phyloP scores from a whole-genome alignment of 305 asterid genomes.

The Fraxinus xanthoxyloides region DNA sequence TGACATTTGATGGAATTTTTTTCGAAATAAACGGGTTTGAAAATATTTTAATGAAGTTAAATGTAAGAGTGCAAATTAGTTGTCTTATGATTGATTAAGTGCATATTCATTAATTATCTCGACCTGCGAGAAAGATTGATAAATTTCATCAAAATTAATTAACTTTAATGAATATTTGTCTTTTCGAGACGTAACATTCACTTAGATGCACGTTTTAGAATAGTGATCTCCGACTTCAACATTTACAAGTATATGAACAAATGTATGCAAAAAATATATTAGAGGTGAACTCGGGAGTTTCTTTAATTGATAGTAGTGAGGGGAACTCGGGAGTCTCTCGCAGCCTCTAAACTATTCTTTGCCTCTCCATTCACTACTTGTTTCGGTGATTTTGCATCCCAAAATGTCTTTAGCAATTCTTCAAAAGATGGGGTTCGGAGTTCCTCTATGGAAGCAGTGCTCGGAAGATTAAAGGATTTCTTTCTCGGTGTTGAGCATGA shows the following conservation, averaged over 20 bases:
- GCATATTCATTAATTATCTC: neutral
- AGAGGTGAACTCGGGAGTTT: neutral
- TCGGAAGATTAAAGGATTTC: slow-evolving; percentile 74
- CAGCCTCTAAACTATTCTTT: slow-evolving; percentile 60
- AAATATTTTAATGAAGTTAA: neutral
- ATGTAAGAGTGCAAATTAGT: neutral
- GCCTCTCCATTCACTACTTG: no score
- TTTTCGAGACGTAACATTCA: neutral
- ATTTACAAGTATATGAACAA: neutral
- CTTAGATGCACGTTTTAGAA: neutral
- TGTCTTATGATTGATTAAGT: neutral
- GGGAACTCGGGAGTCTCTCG: slow-evolving; percentile 79
- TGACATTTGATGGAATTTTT: neutral
- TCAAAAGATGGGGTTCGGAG: slow-evolving; percentile 83
- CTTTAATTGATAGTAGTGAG: slow-evolving; percentile 72
- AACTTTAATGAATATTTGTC: neutral
- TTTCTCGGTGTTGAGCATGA: slow-evolving; percentile 84
- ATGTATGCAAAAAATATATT: neutral
- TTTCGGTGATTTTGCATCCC: no score
- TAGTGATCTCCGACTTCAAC: neutral
- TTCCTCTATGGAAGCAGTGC: slow-evolving; percentile 77
- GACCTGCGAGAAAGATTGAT: neutral
- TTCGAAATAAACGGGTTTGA: neutral
- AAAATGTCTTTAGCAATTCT: slow-evolving; percentile 52
- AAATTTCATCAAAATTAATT: neutral